A percentile compares a stretch with the other conserved stretches of the same genome.
phyloP scores from a whole-genome alignment of 305 asterid species.

The Monarda citriodora region DNA sequence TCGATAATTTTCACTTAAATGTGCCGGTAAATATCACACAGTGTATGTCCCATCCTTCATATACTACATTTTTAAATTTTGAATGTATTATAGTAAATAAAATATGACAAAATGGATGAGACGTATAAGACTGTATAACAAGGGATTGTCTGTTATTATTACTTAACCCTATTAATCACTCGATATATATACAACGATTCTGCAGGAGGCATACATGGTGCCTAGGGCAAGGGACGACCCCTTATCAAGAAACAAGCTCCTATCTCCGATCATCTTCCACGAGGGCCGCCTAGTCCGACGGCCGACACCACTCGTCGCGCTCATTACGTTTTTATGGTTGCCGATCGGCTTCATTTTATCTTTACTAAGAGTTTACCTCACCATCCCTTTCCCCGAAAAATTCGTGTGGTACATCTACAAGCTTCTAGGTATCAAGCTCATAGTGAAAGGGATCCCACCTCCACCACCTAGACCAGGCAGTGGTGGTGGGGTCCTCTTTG shows the following conservation, averaged over 20 bases:
- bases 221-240: conserved; percentile 48
- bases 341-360: conserved; percentile 70
- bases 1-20: too few relatives aligned
- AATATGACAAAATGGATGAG: too few relatives aligned
- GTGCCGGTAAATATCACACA: too few relatives aligned
- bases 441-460: conserved; percentile 76
- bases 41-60: too few relatives aligned
- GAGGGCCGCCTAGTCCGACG: conserved; percentile 82
- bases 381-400: conserved; percentile 64
- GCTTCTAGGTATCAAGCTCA: conserved; percentile 62
- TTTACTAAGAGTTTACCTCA: conserved; percentile 52
- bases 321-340: conserved; percentile 68
- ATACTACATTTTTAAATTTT: too few relatives aligned
- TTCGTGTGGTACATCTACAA: conserved; percentile 56
- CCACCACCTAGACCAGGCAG: conserved; percentile 57
- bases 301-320: conserved; percentile 66
- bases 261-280: conserved; percentile 72
- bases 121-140: too few relatives aligned
- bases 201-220: conserved; percentile 79
- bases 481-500: conserved; percentile 63
- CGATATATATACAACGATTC: not conserved
- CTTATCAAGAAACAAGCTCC: conserved; percentile 59
- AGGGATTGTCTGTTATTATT: too few relatives aligned
- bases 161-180: not conserved
- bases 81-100: too few relatives aligned